Conservation (phyloP, 2,329 filamentous ascomycete species). For the Nigrospora sphaerica region DNA sequence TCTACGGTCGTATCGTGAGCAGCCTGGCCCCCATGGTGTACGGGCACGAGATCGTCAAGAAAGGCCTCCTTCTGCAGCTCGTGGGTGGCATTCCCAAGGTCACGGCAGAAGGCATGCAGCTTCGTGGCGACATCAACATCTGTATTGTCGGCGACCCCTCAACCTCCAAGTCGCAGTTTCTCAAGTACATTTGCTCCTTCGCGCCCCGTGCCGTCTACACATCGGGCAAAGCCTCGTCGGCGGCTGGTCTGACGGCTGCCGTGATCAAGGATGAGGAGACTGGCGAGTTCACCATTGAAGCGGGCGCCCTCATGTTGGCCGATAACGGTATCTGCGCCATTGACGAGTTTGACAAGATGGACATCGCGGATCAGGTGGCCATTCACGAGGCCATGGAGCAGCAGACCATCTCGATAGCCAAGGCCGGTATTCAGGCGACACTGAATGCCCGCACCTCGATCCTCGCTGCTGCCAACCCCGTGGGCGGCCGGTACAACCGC, state of each 20-base stretch:
- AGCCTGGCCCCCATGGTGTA: constrained; percentile 96
- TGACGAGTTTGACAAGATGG: constrained; percentile 99
- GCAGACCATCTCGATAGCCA: constrained; percentile 97
- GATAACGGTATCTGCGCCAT: constrained; percentile 97
- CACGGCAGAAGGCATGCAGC: constrained; percentile 88
- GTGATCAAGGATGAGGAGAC: constrained; percentile 98
- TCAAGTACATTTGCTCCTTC: constrained; percentile 96
- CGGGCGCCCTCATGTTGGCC: constrained; percentile 93
- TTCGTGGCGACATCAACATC: constrained; percentile 97
- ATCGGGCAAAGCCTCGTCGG: constrained; percentile 93
- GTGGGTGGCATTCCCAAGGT: constrained; percentile 93
- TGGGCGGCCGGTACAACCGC: constrained; percentile 93
- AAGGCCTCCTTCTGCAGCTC: constrained; percentile 86
- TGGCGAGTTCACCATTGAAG: constrained; percentile 97
- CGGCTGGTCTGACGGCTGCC: constrained; percentile 92
- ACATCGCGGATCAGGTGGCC: constrained; percentile 91
- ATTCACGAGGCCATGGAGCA: constrained; percentile 99
- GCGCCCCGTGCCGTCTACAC: constrained; percentile 97
- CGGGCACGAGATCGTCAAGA: constrained; percentile 95
- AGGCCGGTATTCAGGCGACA: constrained; percentile 96
- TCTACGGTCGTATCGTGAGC: constrained; percentile 86
- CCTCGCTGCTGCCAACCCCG: constrained; percentile 90
- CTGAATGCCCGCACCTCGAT: constrained; percentile 94
- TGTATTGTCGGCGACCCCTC: constrained; percentile 96
- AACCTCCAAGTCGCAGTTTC: constrained; percentile 94